Evolutionary conservation across 352 stramenopile species (phyloP).

Genomic region (Phytophthora macrochlamydospora): DNA sequence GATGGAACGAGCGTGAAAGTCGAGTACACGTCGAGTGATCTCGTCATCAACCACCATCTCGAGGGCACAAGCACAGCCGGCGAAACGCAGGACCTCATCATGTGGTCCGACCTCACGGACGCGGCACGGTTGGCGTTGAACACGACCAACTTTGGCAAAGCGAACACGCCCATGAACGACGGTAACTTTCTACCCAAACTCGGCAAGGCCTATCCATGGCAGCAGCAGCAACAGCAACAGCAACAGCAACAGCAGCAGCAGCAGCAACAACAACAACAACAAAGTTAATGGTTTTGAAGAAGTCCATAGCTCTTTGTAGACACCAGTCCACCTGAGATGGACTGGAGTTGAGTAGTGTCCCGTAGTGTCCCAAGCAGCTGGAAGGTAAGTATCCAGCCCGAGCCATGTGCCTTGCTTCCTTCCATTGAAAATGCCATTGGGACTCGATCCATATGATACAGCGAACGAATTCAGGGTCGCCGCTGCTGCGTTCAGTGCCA

Average conservation of each 20-base stretch:
- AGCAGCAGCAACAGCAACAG: neutral
- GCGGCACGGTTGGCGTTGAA: conserved; percentile 25
- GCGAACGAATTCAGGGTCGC: too few relatives aligned
- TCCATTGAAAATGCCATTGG: neutral
- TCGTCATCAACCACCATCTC: conserved; percentile 25
- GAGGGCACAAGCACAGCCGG: conserved; percentile 16
- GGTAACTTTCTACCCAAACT: conserved; percentile 32
- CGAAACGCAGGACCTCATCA: conserved; percentile 32
- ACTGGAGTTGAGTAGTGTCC: neutral
- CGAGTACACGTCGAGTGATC: conserved; percentile 20
- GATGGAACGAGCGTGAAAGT: conserved; percentile 28
- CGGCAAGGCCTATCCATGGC: conserved; percentile 17
- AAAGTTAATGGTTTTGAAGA: too few relatives aligned
- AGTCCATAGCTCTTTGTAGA: too few relatives aligned
- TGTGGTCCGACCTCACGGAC: conserved; percentile 27
- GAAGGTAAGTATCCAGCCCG: neutral
- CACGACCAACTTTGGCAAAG: conserved; percentile 30
- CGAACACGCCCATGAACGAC: conserved; percentile 33
- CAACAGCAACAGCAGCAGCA: neutral
- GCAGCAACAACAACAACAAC: neutral
- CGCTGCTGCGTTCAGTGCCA: too few relatives aligned
- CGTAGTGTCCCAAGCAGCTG: neutral
- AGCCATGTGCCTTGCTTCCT: neutral
- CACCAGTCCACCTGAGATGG: too few relatives aligned
- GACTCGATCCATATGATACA: too few relatives aligned